Evolutionary conservation across 2,329 filamentous ascomycete genomes (phyloP), one percentile per base, ranked within the genome.

Genomic region (Teratosphaeria gauchensis): DNA sequence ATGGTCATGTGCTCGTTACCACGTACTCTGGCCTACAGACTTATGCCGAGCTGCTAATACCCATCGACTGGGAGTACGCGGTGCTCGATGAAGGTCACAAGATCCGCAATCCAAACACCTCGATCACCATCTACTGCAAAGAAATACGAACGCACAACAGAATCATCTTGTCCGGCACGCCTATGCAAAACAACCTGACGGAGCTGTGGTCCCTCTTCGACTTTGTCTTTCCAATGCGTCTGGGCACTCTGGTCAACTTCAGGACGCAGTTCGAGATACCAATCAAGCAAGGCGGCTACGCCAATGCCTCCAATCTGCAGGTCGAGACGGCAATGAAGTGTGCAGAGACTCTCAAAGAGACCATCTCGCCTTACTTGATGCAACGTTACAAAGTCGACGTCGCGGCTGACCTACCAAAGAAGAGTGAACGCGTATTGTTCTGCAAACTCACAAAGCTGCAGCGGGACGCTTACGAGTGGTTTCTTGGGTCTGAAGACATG

Each of bases 151-250:
- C 94, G 0, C 83, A 89, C 0, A 94, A 97, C 67, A 84, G 95
- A 24, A 82, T 97, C 62, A 97, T 99, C 60, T 78, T 99, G 1
- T 97, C 95, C 0, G 94, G 94, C 4, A 99, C 94, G 0, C 95
- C 95, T 0, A 95, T 99, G 80, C 95, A 99, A 72, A 99, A 99
- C 73, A 97, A 96, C 63, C 76, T 99, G 30, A 87, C 88, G 0
- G 95, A 99, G 71, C 78, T 99, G 0, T 99, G 94, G 92, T 97
- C 92, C 0, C 77, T 99, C 0, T 97, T 99, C 69, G 95, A 99
- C 71, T 99, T 99, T 69, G 88, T 97, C 59, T 97, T 91, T 62
- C 94, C 95, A 0, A 96, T 97, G 90, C 87, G 92, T 14, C 77
- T 99, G 5, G 95, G 94, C 0, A 96, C 90, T 0, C 79, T 97